A percentile compares a stretch with the other conserved stretches of the same genome.
Conservation (phyloP, 495 filamentous ascomycete species). For the Neurospora sp. region DNA sequence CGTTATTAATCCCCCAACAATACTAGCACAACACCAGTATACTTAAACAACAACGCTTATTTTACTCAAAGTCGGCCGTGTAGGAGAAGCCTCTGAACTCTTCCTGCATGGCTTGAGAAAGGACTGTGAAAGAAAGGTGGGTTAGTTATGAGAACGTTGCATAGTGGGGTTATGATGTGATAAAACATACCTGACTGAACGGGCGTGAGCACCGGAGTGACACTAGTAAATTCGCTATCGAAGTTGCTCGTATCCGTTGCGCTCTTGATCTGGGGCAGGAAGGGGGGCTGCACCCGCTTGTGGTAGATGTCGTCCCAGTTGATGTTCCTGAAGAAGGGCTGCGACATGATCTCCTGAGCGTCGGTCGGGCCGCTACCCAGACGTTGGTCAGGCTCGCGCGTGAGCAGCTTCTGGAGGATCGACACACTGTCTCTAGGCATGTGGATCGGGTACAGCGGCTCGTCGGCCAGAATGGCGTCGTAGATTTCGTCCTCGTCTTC, state of each 20-base stretch:
- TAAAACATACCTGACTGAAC: conserved; percentile 82
- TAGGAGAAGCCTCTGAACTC: conserved; percentile 99
- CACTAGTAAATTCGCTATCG: conserved; percentile 96
- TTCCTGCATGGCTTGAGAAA: conserved; percentile 98
- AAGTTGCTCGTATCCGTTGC: conserved; percentile 99
- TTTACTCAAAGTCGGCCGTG: conserved; percentile 41
- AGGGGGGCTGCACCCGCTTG: conserved; percentile 82
- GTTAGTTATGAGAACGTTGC: background rate
- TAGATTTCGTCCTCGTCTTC: conserved; percentile 99
- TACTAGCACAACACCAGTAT: background rate
- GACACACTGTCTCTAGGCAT: conserved; percentile 98
- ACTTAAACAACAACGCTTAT: background rate
- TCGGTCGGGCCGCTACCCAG: conserved; percentile 93
- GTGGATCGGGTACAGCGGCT: conserved; percentile 96
- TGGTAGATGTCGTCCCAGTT: conserved; percentile 98
- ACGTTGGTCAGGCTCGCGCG: conserved; percentile 84
- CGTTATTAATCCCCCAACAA: background rate
- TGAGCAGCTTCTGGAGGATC: conserved; percentile 95
- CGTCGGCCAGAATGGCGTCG: conserved; percentile 95
- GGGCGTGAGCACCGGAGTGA: conserved; percentile 92
- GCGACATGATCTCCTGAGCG: conserved; percentile 98
- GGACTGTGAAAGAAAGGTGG: conserved; percentile 46
- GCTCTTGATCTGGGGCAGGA: conserved; percentile 77
- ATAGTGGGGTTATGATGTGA: background rate
- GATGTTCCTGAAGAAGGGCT: conserved; percentile 95